Percentiles rank a stretch among this genome's conserved stretches.
These are phyloP conservation scores for Leptographium galeiforme DNA, from an alignment of 2,329 filamentous ascomycete species.

Conservation along the genomic window DNA sequence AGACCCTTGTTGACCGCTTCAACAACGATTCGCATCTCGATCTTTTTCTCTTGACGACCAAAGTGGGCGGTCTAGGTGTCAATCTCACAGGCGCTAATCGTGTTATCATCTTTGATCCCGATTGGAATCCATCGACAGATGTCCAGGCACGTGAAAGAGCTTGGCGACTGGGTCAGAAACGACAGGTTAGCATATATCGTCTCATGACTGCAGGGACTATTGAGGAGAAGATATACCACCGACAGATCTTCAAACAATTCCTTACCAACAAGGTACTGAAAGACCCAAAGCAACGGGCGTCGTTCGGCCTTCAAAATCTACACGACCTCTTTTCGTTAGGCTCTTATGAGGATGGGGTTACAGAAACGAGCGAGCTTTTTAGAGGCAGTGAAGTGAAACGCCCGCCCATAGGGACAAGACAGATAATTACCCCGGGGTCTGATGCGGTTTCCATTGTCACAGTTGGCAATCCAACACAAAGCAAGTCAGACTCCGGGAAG, in stretches of 20 bases:
- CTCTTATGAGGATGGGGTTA: conserved; percentile 51
- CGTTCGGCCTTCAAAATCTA: conserved; percentile 78
- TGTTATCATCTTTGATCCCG: conserved; percentile 96
- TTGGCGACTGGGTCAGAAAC: conserved; percentile 90
- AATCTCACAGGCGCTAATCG: conserved; percentile 91
- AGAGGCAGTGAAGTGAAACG: conserved; percentile 68
- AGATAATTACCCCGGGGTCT: conserved; percentile 17
- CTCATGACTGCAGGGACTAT: conserved; percentile 98
- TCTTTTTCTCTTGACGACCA: conserved; percentile 87
- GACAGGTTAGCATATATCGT: conserved; percentile 88
- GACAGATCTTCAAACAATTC: conserved; percentile 97
- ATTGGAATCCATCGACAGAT: conserved; percentile 97
- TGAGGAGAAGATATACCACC: conserved; percentile 97
- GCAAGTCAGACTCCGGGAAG: background rate
- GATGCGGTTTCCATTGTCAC: conserved; percentile 11
- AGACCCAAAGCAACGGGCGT: conserved; percentile 85
- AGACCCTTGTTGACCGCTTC: conserved; percentile 82
- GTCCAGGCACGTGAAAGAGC: conserved; percentile 89
- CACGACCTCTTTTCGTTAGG: conserved; percentile 83
- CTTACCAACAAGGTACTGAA: conserved; percentile 91
- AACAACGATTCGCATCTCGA: conserved; percentile 69
- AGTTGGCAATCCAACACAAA: background rate
- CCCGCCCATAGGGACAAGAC: conserved; percentile 16
- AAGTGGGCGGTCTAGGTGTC: conserved; percentile 84
- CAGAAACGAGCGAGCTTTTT: conserved; percentile 78